These are phyloP conservation scores for Aspergillus sparsus DNA, from an alignment of 495 filamentous ascomycete species.

Conservation along the genomic window DNA sequence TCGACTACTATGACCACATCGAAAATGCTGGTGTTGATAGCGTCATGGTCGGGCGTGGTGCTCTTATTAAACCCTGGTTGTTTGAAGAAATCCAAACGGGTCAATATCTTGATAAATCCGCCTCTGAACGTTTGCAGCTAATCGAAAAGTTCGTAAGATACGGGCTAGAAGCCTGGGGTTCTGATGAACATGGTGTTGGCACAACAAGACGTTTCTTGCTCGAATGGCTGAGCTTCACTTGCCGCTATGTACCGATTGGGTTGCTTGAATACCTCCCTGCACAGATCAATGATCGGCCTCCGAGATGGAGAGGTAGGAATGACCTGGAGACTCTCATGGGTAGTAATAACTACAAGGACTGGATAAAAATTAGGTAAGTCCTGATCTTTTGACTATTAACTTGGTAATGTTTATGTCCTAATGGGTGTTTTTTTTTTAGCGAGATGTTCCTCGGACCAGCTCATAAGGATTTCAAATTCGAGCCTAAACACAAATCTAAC, in stretches of 20 bases:
- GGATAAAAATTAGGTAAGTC: conserved; percentile 94
- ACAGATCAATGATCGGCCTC: conserved; percentile 81
- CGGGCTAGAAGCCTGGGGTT: conserved; percentile 91
- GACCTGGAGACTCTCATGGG: conserved; percentile 89
- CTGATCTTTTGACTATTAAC: not conserved
- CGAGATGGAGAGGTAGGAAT: conserved; percentile 76
- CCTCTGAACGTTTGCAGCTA: conserved; percentile 79
- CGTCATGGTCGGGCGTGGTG: conserved; percentile 90
- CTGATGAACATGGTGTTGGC: conserved; percentile 88
- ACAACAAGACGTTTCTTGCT: conserved; percentile 86
- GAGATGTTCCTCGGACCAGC: conserved; percentile 97
- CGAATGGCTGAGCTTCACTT: conserved; percentile 91
- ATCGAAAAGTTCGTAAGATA: conserved; percentile 87
- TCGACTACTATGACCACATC: conserved; percentile 81
- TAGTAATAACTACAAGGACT: conserved; percentile 90
- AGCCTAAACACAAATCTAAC: conserved; percentile 98
- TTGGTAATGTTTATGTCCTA: not conserved
- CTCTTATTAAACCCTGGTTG: conserved; percentile 94
- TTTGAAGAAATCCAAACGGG: conserved; percentile 92
- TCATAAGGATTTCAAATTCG: conserved; percentile 86
- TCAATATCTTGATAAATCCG: conserved; percentile 93
- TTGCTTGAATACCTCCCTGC: conserved; percentile 86
- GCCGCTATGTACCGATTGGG: conserved; percentile 87
- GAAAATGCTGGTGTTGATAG: conserved; percentile 75
- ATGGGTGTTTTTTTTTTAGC: conserved; percentile 43